Evolutionary conservation across 2,329 filamentous ascomycete species (phyloP).

Genomic region (Emmonsiellopsis sp.): DNA sequence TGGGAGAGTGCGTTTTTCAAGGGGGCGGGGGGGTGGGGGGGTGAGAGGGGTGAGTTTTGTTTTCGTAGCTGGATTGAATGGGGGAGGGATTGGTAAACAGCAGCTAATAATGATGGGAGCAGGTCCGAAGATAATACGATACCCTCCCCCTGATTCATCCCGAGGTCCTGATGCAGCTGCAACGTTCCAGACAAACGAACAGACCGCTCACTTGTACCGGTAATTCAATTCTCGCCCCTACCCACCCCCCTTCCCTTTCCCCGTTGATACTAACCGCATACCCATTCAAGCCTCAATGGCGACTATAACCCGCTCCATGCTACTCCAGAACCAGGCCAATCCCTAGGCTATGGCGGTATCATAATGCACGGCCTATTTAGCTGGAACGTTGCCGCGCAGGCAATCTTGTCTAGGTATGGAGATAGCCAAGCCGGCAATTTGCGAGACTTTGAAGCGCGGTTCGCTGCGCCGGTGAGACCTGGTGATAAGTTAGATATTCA

Average conservation of each 20-base stretch:
- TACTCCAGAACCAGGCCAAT: constrained; percentile 69
- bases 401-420: constrained; percentile 62
- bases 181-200: constrained; percentile 58
- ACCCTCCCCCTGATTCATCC: constrained; percentile 20
- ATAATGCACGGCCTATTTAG: constrained; percentile 85
- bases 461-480: constrained; percentile 73
- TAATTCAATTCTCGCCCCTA: constrained; percentile 22
- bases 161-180: constrained; percentile 58
- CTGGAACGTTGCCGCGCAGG: constrained; percentile 74
- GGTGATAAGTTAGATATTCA: constrained; percentile 72
- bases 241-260: background rate
- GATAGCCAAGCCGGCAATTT: constrained; percentile 70
- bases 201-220: constrained; percentile 68
- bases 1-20: constrained; percentile 69
- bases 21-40: constrained; percentile 70
- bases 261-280: background rate
- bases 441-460: constrained; percentile 79
- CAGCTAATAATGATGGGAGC: background rate
- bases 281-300: constrained; percentile 59
- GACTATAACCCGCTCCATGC: constrained; percentile 93
- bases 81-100: background rate
- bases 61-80: background rate
- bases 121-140: constrained; percentile 24
- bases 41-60: constrained; percentile 60
- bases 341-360: constrained; percentile 82